phyloP scores from a whole-genome alignment of 177 flowering plant genomes.

The Telopea speciosissima region DNA sequence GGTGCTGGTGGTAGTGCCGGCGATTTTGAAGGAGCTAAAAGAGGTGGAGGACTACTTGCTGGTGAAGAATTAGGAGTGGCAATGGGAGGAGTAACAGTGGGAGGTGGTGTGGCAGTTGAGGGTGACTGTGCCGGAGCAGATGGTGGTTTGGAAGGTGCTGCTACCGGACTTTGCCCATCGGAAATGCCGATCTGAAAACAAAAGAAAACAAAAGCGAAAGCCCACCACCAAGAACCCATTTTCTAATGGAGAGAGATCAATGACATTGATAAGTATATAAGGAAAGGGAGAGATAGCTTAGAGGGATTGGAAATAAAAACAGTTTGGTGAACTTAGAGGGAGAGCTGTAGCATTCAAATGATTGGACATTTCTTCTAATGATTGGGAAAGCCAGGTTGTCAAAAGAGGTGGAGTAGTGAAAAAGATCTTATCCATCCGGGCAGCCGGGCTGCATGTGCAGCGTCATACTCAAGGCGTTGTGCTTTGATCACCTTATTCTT shows the following conservation, averaged over 20 bases:
- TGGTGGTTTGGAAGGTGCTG: conserved; percentile 34
- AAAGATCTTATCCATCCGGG: no score
- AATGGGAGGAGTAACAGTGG: conserved; percentile 13
- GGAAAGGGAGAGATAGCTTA: neutral
- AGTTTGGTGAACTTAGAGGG: conserved; percentile 28
- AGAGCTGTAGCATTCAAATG: conserved; percentile 32
- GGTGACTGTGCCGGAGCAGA: conserved; percentile 15
- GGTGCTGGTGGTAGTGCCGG: conserved; percentile 7
- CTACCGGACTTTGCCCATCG: conserved; percentile 46
- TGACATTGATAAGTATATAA: neutral
- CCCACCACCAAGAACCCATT: conserved; percentile 32
- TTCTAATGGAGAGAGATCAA: neutral
- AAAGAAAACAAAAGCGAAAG: conserved; percentile 21
- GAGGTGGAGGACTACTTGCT: conserved; percentile 20
- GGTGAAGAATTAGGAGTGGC: conserved; percentile 27
- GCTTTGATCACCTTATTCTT: no score
- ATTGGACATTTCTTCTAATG: conserved; percentile 15
- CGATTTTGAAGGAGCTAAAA: conserved; percentile 10
- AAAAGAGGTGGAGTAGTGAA: no score
- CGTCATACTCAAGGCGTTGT: no score
- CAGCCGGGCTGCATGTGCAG: no score
- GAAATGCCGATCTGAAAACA: conserved; percentile 16
- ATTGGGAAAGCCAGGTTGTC: neutral
- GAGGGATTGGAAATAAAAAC: conserved; percentile 4
- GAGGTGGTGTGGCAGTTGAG: conserved; percentile 17